Base-by-base conservation (phyloP, 1,284 basidiomycete genomes). In the Dichomitus squalens region DNA sequence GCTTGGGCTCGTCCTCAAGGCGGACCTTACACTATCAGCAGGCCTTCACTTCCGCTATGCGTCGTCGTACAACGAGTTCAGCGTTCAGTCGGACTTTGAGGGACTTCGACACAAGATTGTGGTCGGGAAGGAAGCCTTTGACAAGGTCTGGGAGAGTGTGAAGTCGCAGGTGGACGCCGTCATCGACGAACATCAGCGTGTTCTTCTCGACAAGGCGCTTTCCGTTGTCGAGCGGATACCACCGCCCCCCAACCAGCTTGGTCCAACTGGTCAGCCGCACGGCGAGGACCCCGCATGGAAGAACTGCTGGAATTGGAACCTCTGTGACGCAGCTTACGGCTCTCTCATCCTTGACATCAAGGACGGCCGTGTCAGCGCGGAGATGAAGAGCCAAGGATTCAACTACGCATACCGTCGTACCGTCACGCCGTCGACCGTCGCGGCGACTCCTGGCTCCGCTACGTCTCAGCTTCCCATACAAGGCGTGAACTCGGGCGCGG, bases 241-340 rank as follows among this genome's bases (percentile, higher is more conserved):
- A 6, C 78, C 87, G 3, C 72, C 83, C 1, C 82, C 86, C 39
- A 79, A 83, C 4, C 78, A 81, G 50, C 77, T 80, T 14, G 85
- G 83, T 39, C 79, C 81, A 4, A 82, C 80, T 2, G 79, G 81
- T 9, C 73, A 73, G 20, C 73, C 79, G 4, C 78, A 80, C 23
- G 76, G 79, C 7, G 94, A 95, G 70, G 94, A 95, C 64, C 86
- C 90, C 4, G 86, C 92, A 1, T 98, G 95, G 96, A 98, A 95
- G 76, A 98, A 95, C 73, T 95, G 92, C 68, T 99, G 96, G 96
- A 95, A 98, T 74, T 98, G 95, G 95, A 95, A 96, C 68, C 76
- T 97, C 39, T 95, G 96, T 58, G 96, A 99, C 69, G 96, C 96
- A 7, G 90, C 93, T 1, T 96, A 92, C 64, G 97, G 96, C 2